Evolutionary conservation across 108 stramenopile species (phyloP), one percentile per base, ranked within the genome.

Genomic region (Fragilaria crotonensis): DNA sequence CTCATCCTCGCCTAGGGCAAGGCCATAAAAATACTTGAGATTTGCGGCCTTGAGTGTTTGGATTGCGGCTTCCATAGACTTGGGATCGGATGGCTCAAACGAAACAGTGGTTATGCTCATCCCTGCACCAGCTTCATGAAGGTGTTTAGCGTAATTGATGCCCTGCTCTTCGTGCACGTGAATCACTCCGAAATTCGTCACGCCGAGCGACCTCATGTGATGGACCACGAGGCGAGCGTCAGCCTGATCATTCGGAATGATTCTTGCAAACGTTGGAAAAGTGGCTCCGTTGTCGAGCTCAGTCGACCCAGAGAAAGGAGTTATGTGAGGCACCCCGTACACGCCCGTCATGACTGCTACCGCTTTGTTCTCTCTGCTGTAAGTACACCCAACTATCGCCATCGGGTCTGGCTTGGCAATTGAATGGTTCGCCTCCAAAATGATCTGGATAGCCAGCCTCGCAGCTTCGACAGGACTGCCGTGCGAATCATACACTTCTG

Each of bases 221-320:
- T 48, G 14, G 3, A 75, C 50, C 32, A 76, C 52, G 1, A 67
- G 51, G 20, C 51, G n/a, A 18, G 74, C 66, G 41, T 68, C 63
- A 30, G 51, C 75, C 29, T 33, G 45, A 62, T 81, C 73, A 14
- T 72, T 65, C 5, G 76, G 76, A 50, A 81, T 54, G 19, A 72
- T 71, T 25, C 80, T 21, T 7, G 44, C 75, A 52, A 81, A 81
- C 14, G 67, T 36, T 4, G 75, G 72, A 41, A 32, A 72, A 23
- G 57, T 56, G 48, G 27, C 28, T 48, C 59, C 58, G 48, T 81
- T 73, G 52, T 77, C 66, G 30, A 81, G 54, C 11, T 63, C 66
- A 4, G 57, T 54, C 27, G 56, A 59, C 17, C 71, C 73, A 22
- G 64, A 48, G 25, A 51, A 19, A 1, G 57, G 25, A 19, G 49